Evolutionary conservation across 495 filamentous ascomycete genomes (phyloP).

Genomic region (Cercophora sp.): DNA sequence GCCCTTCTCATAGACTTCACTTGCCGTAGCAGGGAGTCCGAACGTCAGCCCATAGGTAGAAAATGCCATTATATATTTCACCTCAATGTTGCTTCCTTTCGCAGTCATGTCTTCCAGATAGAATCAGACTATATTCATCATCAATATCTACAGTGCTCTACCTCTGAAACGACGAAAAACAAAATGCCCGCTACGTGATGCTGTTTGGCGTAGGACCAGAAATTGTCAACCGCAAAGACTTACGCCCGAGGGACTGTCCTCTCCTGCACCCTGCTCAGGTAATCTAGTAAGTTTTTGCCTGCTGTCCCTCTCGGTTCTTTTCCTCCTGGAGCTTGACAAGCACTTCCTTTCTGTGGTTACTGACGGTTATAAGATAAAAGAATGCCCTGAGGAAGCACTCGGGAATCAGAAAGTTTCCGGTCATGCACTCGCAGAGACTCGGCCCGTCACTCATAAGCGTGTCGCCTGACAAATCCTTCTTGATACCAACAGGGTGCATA

Average conservation of each 20-base stretch:
- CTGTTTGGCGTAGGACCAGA: too few species aligned
- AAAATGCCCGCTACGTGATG: too few species aligned
- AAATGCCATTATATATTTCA: too few species aligned
- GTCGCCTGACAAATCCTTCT: background rate
- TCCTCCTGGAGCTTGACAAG: background rate
- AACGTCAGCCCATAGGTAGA: too few species aligned
- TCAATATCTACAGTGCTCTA: too few species aligned
- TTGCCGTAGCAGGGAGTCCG: too few species aligned
- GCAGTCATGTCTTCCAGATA: too few species aligned
- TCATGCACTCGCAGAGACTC: slow-evolving; percentile 1
- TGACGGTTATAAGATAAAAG: slow-evolving; percentile 4
- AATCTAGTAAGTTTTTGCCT: background rate
- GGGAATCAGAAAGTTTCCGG: background rate
- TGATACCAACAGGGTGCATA: slow-evolving; percentile 1
- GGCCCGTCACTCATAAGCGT: background rate
- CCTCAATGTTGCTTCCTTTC: too few species aligned
- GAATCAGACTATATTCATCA: too few species aligned
- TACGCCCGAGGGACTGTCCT: background rate
- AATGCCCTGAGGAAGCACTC: slow-evolving; percentile 7
- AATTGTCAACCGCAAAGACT: background rate
- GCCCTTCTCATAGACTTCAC: too few species aligned
- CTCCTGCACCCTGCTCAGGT: background rate
- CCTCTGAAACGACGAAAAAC: too few species aligned
- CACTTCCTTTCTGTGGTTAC: background rate
- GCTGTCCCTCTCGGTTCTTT: background rate